phyloP scores from a whole-genome alignment of 805 yeast species.

The Saccharomycopsis sp. region DNA sequence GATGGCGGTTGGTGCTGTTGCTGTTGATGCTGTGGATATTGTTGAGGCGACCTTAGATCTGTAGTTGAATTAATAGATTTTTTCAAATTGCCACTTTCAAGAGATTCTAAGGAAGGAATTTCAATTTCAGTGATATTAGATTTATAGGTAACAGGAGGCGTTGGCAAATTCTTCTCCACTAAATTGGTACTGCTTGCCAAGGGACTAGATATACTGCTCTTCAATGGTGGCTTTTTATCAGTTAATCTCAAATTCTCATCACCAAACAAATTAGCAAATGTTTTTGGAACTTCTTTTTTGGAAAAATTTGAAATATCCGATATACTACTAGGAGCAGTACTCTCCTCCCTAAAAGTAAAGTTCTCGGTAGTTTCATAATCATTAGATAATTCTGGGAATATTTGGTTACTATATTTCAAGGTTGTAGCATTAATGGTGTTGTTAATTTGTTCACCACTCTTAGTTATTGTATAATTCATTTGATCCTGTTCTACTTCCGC shows the following conservation, averaged over 20 bases:
- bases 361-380: not conserved
- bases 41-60: slow-evolving; percentile 4
- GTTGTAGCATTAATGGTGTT: slow-evolving; percentile 16
- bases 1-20: slow-evolving; percentile 5
- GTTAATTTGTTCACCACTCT: slow-evolving; percentile 3
- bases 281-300: slow-evolving; percentile 58
- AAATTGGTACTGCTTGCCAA: slow-evolving; percentile 13
- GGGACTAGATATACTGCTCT: slow-evolving; percentile 20
- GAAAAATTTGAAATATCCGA: slow-evolving; percentile 1
- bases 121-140: slow-evolving; percentile 35
- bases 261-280: slow-evolving; percentile 64
- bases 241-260: slow-evolving; percentile 29
- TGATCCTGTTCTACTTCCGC: slow-evolving; percentile 17
- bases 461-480: slow-evolving; percentile 12
- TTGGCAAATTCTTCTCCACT: slow-evolving; percentile 19
- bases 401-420: slow-evolving; percentile 9
- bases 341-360: not conserved
- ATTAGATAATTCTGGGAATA: too few species aligned
- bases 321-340: not conserved
- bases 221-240: slow-evolving; percentile 23
- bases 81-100: slow-evolving; percentile 19
- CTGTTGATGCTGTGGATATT: too few species aligned
- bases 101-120: slow-evolving; percentile 59
- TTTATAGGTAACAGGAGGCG: slow-evolving; percentile 22
- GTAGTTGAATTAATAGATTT: not conserved